phyloP scores from a whole-genome alignment of 192 early-diverging fungal genomes.

The Piromyces sp. region DNA sequence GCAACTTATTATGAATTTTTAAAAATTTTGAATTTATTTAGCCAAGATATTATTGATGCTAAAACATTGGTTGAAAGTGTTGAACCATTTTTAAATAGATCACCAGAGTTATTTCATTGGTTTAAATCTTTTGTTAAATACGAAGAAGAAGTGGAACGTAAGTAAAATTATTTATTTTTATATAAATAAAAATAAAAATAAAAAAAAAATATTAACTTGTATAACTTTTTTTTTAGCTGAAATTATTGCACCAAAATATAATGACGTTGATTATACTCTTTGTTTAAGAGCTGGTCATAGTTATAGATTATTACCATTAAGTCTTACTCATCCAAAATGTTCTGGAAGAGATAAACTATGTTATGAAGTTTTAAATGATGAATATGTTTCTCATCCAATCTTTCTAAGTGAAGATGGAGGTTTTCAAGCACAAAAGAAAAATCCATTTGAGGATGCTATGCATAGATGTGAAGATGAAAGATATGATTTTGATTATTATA shows the following conservation, averaged over 20 bases:
- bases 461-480: slow-evolving; percentile 93
- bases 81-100: slow-evolving; percentile 62
- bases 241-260: slow-evolving; percentile 38
- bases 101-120: slow-evolving; percentile 80
- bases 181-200: too few relatives aligned
- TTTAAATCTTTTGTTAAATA: slow-evolving; percentile 78
- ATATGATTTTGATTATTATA: slow-evolving; percentile 94
- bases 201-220: too few relatives aligned
- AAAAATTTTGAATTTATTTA: slow-evolving; percentile 85
- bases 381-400: slow-evolving; percentile 83
- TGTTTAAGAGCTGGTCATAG: slow-evolving; percentile 50
- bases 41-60: slow-evolving; percentile 77
- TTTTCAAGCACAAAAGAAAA: slow-evolving; percentile 82
- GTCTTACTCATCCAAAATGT: slow-evolving; percentile 35
- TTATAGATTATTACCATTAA: slow-evolving; percentile 34
- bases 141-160: slow-evolving; percentile 53
- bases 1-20: slow-evolving; percentile 87
- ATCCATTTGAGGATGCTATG: slow-evolving; percentile 79
- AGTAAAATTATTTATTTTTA: slow-evolving; percentile 4
- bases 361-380: slow-evolving; percentile 90
- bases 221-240: slow-evolving; percentile 13
- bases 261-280: slow-evolving; percentile 42
- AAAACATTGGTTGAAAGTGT: slow-evolving; percentile 69
- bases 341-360: slow-evolving; percentile 84
- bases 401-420: slow-evolving; percentile 80